Evolutionary conservation across 257 asterid genomes (phyloP).

Genomic region (Fraxinus anomala): DNA sequence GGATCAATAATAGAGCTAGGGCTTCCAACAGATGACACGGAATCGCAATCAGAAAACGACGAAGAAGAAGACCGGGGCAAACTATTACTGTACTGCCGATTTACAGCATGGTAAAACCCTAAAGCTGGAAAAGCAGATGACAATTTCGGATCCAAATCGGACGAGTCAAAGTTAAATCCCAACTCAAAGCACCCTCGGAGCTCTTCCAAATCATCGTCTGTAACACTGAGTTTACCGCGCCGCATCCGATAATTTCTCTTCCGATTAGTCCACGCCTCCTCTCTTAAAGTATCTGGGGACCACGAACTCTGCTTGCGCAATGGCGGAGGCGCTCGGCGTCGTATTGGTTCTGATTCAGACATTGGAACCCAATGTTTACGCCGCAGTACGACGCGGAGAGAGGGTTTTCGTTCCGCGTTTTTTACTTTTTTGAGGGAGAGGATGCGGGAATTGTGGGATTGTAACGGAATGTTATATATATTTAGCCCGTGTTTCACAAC

Average conservation of each 20-base stretch:
- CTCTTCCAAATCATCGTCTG: constrained; percentile 69
- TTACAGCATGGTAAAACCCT: constrained; percentile 57
- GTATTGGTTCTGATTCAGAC: constrained; percentile 32
- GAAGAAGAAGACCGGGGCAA: constrained; percentile 54
- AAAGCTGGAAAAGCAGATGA: constrained; percentile 65
- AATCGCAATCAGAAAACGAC: constrained; percentile 41
- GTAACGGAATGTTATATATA: background rate
- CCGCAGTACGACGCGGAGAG: constrained; percentile 27
- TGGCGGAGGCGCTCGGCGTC: constrained; percentile 28
- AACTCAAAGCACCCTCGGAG: constrained; percentile 69
- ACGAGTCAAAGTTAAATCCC: constrained; percentile 66
- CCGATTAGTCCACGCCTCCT: constrained; percentile 61
- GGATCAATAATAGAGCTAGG: constrained; percentile 45
- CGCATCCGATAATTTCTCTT: constrained; percentile 32
- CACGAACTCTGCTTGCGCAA: constrained; percentile 61
- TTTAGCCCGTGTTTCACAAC: background rate
- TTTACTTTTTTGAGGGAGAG: background rate
- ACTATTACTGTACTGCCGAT: constrained; percentile 28
- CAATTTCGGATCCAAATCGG: constrained; percentile 61
- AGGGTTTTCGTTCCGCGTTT: no score
- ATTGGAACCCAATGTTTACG: constrained; percentile 19
- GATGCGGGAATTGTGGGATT: constrained; percentile 36
- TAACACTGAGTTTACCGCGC: constrained; percentile 44
- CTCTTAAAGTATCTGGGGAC: constrained; percentile 62
- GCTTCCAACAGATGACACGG: constrained; percentile 29